Conservation (phyloP, 2,329 filamentous ascomycete genomes). For the Cylindrodendrum hubeiense region DNA sequence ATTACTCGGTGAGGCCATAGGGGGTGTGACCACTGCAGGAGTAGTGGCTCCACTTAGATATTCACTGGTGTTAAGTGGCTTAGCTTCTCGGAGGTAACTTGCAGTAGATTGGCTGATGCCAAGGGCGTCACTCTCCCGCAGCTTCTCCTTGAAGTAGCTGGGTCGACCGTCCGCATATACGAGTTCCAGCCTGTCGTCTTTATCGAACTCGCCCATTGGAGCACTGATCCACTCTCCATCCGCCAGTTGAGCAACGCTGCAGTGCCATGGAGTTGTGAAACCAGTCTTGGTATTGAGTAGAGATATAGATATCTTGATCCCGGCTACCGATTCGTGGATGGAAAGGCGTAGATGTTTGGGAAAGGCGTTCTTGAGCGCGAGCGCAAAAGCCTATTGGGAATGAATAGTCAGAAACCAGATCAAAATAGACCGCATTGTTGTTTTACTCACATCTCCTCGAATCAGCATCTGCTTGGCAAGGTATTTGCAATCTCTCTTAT, state of each 20-base stretch:
- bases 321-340: constrained; percentile 45
- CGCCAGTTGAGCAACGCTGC: constrained; percentile 33
- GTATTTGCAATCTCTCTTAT: constrained; percentile 42
- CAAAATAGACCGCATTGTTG: no score
- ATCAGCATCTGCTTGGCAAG: constrained; percentile 49
- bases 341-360: constrained; percentile 45
- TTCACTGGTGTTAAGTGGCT: no score
- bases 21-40: no score
- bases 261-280: constrained; percentile 51
- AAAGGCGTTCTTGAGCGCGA: constrained; percentile 42
- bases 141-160: constrained; percentile 36
- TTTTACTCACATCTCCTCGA: constrained; percentile 43
- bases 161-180: constrained; percentile 39
- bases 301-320: constrained; percentile 44
- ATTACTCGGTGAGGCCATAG: no score
- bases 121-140: no score
- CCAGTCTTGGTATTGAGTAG: constrained; percentile 46
- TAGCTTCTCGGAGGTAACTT: no score
- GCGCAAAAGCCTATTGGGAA: constrained; percentile 47
- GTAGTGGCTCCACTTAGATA: no score
- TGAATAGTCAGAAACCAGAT: background rate
- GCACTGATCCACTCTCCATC: constrained; percentile 43
- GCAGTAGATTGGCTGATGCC: no score
- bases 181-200: constrained; percentile 40
- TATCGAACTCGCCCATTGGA: constrained; percentile 43